Evolutionary conservation across 768 basidiomycete genomes (phyloP).

Genomic region (Rhizopogon vulgaris): DNA sequence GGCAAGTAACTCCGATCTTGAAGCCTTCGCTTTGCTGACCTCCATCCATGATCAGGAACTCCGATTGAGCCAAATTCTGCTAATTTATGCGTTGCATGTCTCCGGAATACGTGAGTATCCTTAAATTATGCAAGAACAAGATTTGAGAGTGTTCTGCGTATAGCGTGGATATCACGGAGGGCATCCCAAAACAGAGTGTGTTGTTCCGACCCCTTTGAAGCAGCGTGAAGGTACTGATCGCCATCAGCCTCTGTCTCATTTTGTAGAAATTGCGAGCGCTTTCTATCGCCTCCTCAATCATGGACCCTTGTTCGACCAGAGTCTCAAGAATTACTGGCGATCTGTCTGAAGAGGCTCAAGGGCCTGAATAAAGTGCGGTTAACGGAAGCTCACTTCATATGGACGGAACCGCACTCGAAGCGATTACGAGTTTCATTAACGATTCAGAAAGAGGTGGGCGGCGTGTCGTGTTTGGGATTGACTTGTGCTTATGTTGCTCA

Average conservation of each 20-base stretch:
- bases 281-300: slow-evolving; percentile 80
- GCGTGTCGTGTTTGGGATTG: no score
- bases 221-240: not conserved
- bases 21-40: slow-evolving; percentile 1
- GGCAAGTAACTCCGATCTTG: slow-evolving; percentile 36
- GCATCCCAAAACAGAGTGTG: slow-evolving; percentile 89
- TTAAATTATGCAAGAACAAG: not conserved
- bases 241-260: slow-evolving; percentile 77
- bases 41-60: slow-evolving; percentile 43
- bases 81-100: slow-evolving; percentile 84
- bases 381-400: slow-evolving; percentile 98
- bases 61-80: slow-evolving; percentile 90
- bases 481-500: not conserved
- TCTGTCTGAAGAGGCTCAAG: slow-evolving; percentile 93
- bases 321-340: slow-evolving; percentile 87
- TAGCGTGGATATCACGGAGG: slow-evolving; percentile 96
- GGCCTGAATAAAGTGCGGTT: slow-evolving; percentile 90
- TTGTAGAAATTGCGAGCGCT: slow-evolving; percentile 95
- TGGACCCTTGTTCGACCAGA: slow-evolving; percentile 88
- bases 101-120: slow-evolving; percentile 71
- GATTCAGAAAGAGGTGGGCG: slow-evolving; percentile 92
- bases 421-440: slow-evolving; percentile 89
- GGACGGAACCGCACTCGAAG: slow-evolving; percentile 98
- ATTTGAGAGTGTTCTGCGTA: not conserved
- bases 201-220: not conserved